Evolutionary conservation across 768 basidiomycete species (phyloP).

Genomic region (Suillus plorans): DNA sequence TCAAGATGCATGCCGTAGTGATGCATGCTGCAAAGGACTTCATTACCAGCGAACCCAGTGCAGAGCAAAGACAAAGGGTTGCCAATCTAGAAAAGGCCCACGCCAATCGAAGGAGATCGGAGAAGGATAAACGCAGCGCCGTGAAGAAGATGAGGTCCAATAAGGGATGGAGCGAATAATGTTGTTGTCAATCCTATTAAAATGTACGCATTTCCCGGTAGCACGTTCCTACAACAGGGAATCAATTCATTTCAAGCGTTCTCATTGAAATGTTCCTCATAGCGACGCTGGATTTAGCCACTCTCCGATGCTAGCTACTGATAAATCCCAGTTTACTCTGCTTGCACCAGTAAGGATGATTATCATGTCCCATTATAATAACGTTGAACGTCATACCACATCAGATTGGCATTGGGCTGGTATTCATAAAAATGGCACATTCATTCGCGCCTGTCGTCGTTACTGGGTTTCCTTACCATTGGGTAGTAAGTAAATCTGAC

Average conservation of each 20-base stretch:
- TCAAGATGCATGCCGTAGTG: constrained; percentile 28
- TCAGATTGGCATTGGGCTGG: constrained; percentile 64
- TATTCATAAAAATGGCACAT: constrained; percentile 66
- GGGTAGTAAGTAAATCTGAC: constrained; percentile 48
- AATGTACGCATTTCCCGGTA: neutral
- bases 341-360: constrained; percentile 54
- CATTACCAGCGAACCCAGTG: constrained; percentile 24
- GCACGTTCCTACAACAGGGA: no score
- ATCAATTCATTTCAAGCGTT: constrained; percentile 43
- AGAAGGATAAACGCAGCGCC: constrained; percentile 26
- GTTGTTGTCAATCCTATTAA: neutral
- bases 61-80: constrained; percentile 28
- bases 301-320: constrained; percentile 71
- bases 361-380: neutral
- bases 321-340: constrained; percentile 64
- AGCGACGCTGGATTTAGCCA: constrained; percentile 53
- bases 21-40: constrained; percentile 20
- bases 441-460: constrained; percentile 70
- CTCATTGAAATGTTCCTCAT: constrained; percentile 77
- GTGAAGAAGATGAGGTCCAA: constrained; percentile 26
- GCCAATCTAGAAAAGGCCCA: constrained; percentile 20
- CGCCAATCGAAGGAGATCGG: constrained; percentile 19
- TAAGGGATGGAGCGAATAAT: constrained; percentile 21
- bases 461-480: constrained; percentile 59
- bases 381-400: neutral